Percentiles rank a stretch among this genome's conserved stretches.
Evolutionary conservation across 2,329 filamentous ascomycete species (phyloP).

Genomic region (Aspergillus viridinutans): DNA sequence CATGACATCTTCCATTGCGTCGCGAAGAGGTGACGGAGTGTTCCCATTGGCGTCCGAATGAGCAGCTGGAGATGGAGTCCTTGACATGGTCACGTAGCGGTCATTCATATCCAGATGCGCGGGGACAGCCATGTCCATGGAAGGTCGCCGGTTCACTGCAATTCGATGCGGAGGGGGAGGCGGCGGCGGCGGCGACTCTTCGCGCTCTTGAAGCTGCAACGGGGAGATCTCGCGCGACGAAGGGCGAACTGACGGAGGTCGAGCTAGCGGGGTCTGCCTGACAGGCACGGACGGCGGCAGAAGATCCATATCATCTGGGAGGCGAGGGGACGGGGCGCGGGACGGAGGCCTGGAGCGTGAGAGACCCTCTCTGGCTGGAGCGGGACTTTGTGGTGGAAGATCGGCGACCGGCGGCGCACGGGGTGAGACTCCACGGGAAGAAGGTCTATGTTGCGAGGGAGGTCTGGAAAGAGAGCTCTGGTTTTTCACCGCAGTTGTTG

Average conservation of each 20-base stretch:
- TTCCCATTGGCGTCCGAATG: constrained; percentile 62
- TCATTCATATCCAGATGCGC: constrained; percentile 39
- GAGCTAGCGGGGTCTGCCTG: constrained; percentile 4
- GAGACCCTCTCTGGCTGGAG: background rate
- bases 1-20: constrained; percentile 98
- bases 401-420: constrained; percentile 14
- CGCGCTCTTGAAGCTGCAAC: constrained; percentile 45
- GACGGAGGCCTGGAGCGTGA: constrained; percentile 22
- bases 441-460: constrained; percentile 29
- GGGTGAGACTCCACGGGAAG: constrained; percentile 25
- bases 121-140: constrained; percentile 25
- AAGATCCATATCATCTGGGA: constrained; percentile 6
- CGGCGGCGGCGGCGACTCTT: constrained; percentile 75
- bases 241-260: constrained; percentile 1
- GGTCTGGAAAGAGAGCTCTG: constrained; percentile 32
- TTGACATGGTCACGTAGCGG: constrained; percentile 33
- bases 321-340: constrained; percentile 12
- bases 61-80: constrained; percentile 47
- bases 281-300: constrained; percentile 8
- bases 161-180: constrained; percentile 74
- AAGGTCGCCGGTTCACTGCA: constrained; percentile 43
- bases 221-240: constrained; percentile 24
- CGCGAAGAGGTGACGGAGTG: constrained; percentile 86
- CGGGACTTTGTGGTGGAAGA: constrained; percentile 7
- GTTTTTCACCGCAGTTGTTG: constrained; percentile 37